Conservation (phyloP, 2,329 filamentous ascomycete species). For the Colletotrichum endophyticum region DNA sequence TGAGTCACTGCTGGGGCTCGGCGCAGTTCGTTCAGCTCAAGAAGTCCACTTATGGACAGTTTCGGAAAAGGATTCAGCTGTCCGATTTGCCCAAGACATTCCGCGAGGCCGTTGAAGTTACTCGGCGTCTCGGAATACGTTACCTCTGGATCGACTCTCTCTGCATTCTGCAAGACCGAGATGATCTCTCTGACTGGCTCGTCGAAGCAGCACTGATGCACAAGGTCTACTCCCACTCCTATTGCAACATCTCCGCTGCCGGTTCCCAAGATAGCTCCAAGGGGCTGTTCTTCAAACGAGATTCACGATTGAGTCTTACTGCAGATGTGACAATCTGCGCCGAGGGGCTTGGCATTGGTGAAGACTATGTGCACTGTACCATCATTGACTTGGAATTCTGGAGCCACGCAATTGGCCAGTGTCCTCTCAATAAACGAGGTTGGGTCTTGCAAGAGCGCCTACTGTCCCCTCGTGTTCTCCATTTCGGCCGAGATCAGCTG, state of each 20-base stretch:
- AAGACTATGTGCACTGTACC: background rate
- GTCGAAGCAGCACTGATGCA: constrained; percentile 21
- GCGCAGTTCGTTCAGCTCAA: constrained; percentile 1
- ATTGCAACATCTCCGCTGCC: constrained; percentile 23
- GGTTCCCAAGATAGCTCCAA: constrained; percentile 9
- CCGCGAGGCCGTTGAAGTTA: constrained; percentile 1
- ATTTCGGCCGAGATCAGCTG: background rate
- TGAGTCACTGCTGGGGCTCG: constrained; percentile 10
- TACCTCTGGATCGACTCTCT: constrained; percentile 21
- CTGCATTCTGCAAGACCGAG: constrained; percentile 19
- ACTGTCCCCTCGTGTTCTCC: background rate
- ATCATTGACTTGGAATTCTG: background rate
- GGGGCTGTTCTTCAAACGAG: background rate
- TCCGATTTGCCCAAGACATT: constrained; percentile 6
- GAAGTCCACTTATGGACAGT: background rate
- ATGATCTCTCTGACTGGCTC: constrained; percentile 21
- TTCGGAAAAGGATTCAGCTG: background rate
- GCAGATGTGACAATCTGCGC: background rate
- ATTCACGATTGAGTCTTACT: background rate
- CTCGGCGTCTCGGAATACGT: background rate
- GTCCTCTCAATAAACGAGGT: background rate
- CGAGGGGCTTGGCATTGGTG: background rate
- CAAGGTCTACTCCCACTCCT: constrained; percentile 22
- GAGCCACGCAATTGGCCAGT: background rate
- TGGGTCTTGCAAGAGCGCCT: constrained; percentile 2